These are phyloP conservation scores for Mycena vulgaris DNA, from an alignment of 768 basidiomycete species.

Conservation along the genomic window DNA sequence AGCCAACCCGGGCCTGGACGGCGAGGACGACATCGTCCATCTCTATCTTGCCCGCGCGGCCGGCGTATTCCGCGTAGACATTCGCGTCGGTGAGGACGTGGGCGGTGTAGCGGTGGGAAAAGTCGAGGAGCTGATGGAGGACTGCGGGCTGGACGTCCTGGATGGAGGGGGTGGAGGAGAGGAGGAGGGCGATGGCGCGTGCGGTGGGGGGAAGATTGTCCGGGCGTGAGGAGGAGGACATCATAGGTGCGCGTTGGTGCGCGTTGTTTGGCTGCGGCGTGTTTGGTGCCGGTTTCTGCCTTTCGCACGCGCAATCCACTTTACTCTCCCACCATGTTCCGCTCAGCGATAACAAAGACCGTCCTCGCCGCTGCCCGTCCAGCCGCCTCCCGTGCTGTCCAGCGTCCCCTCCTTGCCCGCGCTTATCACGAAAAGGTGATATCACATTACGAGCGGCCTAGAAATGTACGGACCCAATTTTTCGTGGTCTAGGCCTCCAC, in stretches of 20 bases:
- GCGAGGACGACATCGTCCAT: conserved; percentile 87
- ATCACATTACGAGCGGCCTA: conserved; percentile 96
- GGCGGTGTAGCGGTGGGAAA: conserved; percentile 86
- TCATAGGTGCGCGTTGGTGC: no score
- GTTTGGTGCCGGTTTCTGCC: no score
- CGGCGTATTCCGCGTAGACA: conserved; percentile 91
- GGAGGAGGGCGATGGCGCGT: conserved; percentile 84
- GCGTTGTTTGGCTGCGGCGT: neutral
- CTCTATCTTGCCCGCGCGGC: conserved; percentile 83
- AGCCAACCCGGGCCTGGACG: conserved; percentile 90
- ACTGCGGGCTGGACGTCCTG: conserved; percentile 91
- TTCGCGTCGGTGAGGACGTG: conserved; percentile 89
- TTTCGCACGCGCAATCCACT: no score
- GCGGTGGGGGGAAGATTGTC: conserved; percentile 88
- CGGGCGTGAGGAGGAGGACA: no score
- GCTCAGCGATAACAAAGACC: conserved; percentile 70
- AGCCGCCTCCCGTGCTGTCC: conserved; percentile 52
- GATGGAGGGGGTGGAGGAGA: conserved; percentile 87
- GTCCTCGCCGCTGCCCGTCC: conserved; percentile 65
- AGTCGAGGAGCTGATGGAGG: conserved; percentile 89
- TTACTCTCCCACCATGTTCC: conserved; percentile 75
- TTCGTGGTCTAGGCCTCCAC: conserved; percentile 49
- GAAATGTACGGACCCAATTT: conserved; percentile 82
- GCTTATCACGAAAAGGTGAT: conserved; percentile 97
- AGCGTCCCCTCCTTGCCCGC: conserved; percentile 72